Percentiles rank a stretch among this genome's conserved stretches.
Conservation (phyloP, 2,329 filamentous ascomycete species). For the Fusarium tupiense region DNA sequence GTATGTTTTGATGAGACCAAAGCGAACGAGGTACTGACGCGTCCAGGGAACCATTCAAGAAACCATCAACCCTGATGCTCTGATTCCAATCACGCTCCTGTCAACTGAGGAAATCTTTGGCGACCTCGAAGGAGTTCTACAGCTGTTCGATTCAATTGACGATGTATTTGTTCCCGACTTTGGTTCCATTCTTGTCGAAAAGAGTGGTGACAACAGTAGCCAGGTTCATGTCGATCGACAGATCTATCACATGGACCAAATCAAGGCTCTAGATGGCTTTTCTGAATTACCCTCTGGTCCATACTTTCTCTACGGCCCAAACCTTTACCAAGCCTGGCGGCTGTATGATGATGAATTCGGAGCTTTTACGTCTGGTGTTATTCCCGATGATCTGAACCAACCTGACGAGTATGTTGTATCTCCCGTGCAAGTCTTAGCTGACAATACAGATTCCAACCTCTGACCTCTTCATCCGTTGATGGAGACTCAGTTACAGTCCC, state of each 20-base stretch:
- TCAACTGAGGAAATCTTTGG: constrained; percentile 51
- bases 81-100: constrained; percentile 54
- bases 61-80: constrained; percentile 52
- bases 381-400: constrained; percentile 47
- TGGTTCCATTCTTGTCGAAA: constrained; percentile 52
- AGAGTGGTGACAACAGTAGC: constrained; percentile 39
- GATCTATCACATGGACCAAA: constrained; percentile 37
- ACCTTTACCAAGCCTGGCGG: constrained; percentile 54
- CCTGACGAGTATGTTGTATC: constrained; percentile 38
- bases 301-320: constrained; percentile 54
- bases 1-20: constrained; percentile 29
- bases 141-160: constrained; percentile 48
- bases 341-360: constrained; percentile 52
- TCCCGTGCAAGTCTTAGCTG: not conserved
- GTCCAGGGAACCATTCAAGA: constrained; percentile 53
- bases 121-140: constrained; percentile 48
- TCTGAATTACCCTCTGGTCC: constrained; percentile 51
- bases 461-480: constrained; percentile 41
- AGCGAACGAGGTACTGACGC: not conserved
- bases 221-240: not conserved
- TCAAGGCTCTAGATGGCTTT: constrained; percentile 31
- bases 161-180: constrained; percentile 54
- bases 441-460: constrained; percentile 45
- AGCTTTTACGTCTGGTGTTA: constrained; percentile 51
- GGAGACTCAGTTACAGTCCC: constrained; percentile 46